Base-by-base conservation (phyloP, 768 basidiomycete genomes). In the Suillus paluster region DNA sequence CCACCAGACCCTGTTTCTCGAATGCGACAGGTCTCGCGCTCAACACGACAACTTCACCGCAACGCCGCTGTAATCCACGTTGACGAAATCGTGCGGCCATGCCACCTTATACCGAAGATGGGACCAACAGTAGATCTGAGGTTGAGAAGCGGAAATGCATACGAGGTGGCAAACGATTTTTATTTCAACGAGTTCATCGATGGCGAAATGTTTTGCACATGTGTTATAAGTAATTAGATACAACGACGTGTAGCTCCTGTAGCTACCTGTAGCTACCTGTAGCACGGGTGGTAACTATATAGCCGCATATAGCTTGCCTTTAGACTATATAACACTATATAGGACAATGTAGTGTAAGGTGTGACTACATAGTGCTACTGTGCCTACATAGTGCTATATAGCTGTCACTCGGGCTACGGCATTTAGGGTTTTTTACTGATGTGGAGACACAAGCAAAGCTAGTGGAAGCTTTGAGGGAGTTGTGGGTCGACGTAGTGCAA, bases 41-140 rank as follows among this genome's bases (percentile, higher is more conserved):
- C 46, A 2, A 58, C 56, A 23, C n/a, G 38, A 21, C 56, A 57
- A 34, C 52, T 38, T 45, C 14, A 4, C 49, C 19, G 27, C 21
- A 57, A 62, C 33, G 54, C 61, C 0, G 27, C 21, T 12, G 45
- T 63, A 14, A 50, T 63, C 4, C 46, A 38, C 21, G 6, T 63
- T 2, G 15, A 58, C 12, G 21, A 41, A 9, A 39, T 58, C 5
- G 23, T 63, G 9, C 27, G 41, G 9, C 57, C 25, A 21, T 63
- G 57, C 27, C 57, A 63, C 46, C 49, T 63, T 12, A 53, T 63
- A 21, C 48, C 57, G 12, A 59, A 64, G 4, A n/a, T 59, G 48
- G 68, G 70, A 33, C 68, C 67, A 27, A 42, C 45, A 36, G 61
- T 67, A 49, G 61, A 66, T 44, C 64, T 60, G 25, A 57, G 52